phyloP scores from a whole-genome alignment of 495 filamentous ascomycete genomes.

The Penicillium simplicissimum region DNA sequence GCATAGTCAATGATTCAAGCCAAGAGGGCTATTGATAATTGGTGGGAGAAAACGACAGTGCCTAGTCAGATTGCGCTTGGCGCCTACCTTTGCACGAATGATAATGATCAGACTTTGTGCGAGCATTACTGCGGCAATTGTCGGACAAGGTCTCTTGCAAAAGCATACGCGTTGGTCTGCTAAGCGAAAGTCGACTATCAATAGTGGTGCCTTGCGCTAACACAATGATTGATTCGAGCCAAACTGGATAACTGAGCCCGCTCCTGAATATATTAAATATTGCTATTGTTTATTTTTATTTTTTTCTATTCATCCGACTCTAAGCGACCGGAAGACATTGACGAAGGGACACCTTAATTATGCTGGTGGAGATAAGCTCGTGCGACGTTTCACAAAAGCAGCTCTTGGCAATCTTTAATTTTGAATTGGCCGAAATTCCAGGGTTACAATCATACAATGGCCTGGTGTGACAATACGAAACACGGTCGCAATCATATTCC shows the following conservation, averaged over 20 bases:
- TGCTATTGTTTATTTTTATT: background rate
- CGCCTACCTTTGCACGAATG: background rate
- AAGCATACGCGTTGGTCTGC: background rate
- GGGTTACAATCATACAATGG: conserved; percentile 18
- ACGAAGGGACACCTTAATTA: conserved; percentile 36
- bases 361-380: conserved; percentile 51
- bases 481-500: conserved; percentile 21
- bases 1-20: background rate
- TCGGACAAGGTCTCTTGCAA: conserved; percentile 1
- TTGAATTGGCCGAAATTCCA: conserved; percentile 7
- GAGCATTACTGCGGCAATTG: background rate
- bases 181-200: background rate
- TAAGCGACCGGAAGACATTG: conserved; percentile 2
- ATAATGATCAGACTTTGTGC: background rate
- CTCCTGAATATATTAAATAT: background rate
- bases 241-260: background rate
- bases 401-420: conserved; percentile 35
- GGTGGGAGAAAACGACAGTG: conserved; percentile 12
- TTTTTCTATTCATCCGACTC: conserved; percentile 16
- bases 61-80: conserved; percentile 8
- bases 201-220: background rate
- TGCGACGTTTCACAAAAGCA: conserved; percentile 45
- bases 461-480: conserved; percentile 27
- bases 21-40: conserved; percentile 13
- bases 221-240: background rate